Evolutionary conservation across 208 protist species (phyloP).

Genomic region (Crithidia mellificae): DNA sequence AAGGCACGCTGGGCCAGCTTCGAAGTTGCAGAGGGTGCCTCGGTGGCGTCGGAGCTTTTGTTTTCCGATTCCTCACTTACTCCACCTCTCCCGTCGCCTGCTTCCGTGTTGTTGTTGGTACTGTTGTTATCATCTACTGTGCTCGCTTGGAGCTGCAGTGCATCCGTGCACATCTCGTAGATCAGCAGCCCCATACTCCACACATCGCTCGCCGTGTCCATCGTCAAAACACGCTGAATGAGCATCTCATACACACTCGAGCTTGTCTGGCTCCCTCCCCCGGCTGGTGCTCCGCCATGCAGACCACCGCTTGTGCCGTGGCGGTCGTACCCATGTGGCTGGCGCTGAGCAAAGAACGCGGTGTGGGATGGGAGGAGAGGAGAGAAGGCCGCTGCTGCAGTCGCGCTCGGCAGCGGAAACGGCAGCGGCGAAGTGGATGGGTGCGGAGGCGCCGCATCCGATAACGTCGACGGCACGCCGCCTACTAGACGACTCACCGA

Average conservation of each 20-base stretch:
- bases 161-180: slow-evolving; percentile 29
- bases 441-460: not conserved
- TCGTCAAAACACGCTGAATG: slow-evolving; percentile 26
- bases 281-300: not conserved
- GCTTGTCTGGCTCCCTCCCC: slow-evolving; percentile 13
- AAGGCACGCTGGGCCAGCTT: slow-evolving; percentile 23
- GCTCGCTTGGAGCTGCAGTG: not conserved
- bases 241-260: slow-evolving; percentile 32
- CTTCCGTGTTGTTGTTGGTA: not conserved
- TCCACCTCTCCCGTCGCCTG: too few species aligned
- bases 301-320: not conserved
- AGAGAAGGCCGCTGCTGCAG: not conserved
- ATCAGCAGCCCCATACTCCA: slow-evolving; percentile 40
- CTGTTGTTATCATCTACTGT: too few species aligned
- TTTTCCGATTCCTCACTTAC: too few species aligned
- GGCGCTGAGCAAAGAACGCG: not conserved
- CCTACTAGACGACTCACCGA: too few species aligned
- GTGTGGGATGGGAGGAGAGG: not conserved
- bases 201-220: slow-evolving; percentile 33
- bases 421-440: not conserved
- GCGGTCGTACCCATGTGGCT: not conserved
- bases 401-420: too few species aligned
- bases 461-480: slow-evolving; percentile 1
- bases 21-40: slow-evolving; percentile 7
- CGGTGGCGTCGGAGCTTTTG: too few species aligned